Evolutionary conservation across 2,329 filamentous ascomycete genomes (phyloP), one percentile per base, ranked within the genome.

Genomic region (Fusarium poae): DNA sequence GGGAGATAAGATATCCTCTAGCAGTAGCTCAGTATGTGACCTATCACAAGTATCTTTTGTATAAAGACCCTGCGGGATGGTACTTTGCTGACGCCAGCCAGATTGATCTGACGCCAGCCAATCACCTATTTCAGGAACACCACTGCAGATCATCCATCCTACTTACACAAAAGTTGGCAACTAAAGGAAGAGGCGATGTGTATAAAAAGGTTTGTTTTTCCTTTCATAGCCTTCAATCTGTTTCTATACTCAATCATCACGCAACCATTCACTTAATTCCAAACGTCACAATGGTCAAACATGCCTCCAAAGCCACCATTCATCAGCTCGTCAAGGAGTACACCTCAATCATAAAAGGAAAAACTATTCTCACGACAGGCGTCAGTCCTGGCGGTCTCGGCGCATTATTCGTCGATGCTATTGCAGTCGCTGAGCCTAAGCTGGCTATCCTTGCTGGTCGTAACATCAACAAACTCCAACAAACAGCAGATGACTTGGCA

Each of bases 291-390:
- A 65, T 65, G 62, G 29, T 45, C 5, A 27, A 59, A 12, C 35
- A 65, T n/a, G 3, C 25, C 1, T 23, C 62, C 40, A 48, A 48
- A 4, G 42, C 45, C 2, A 65, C 62, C 0, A 60, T 65, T 20
- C 30, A 65, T 7, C 35, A 65, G 9, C 29, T 65, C 6, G 45
- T 35, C 23, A 39, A 48, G 9, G 62, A 65, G 25, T 65, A 65
- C 34, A 35, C 45, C 32, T 20, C 20, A 0, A 43, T 52, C 6
- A 59, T 65, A 16, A 59, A 59, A 37, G 60, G 34, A 9, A 65
- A 65, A 10, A 65, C 25, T 0, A 48, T 65, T 18, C 60, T 65
- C 3, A 65, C 60, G 1, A 65, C 62, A 4, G 62, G 62, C 4
- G 46, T 16, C 30, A 65, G 62, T 10, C 60, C 35, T 6, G 35